Evolutionary conservation across 139 green algal genomes (phyloP).

Genomic region (Desmodesmus armatus): DNA sequence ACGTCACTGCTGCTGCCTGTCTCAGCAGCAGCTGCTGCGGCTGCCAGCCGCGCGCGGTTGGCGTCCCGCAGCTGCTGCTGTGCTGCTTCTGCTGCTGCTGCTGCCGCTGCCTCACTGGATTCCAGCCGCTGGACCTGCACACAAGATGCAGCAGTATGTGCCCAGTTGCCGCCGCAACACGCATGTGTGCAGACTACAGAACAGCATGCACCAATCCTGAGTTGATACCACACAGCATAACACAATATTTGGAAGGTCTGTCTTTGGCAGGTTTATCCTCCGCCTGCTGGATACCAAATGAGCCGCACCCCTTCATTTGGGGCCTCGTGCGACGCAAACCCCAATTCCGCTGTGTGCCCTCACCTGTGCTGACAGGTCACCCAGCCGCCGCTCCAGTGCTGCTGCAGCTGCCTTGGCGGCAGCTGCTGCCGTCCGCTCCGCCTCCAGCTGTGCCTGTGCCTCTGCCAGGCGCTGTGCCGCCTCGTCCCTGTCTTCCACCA

Average conservation of each 20-base stretch:
- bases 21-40: neutral
- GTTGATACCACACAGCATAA: too few relatives aligned
- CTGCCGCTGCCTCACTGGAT: neutral
- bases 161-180: too few relatives aligned
- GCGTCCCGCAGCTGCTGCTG: neutral
- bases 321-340: too few relatives aligned
- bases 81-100: constrained; percentile 28
- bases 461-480: constrained; percentile 45
- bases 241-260: too few relatives aligned
- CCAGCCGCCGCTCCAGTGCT: constrained; percentile 21
- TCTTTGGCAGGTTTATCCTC: too few relatives aligned
- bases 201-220: too few relatives aligned
- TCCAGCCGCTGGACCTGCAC: constrained; percentile 30
- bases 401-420: neutral
- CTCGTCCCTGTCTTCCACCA: constrained; percentile 18
- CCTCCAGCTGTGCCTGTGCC: constrained; percentile 46
- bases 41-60: neutral
- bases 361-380: constrained; percentile 30
- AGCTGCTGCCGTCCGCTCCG: neutral
- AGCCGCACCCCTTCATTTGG: too few relatives aligned
- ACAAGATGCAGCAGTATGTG: neutral
- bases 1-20: neutral
- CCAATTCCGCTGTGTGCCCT: too few relatives aligned
- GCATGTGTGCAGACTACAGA: too few relatives aligned
- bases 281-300: too few relatives aligned